Base-by-base conservation (phyloP, 2,329 filamentous ascomycete genomes). In the Tricladium varicosporioides region DNA sequence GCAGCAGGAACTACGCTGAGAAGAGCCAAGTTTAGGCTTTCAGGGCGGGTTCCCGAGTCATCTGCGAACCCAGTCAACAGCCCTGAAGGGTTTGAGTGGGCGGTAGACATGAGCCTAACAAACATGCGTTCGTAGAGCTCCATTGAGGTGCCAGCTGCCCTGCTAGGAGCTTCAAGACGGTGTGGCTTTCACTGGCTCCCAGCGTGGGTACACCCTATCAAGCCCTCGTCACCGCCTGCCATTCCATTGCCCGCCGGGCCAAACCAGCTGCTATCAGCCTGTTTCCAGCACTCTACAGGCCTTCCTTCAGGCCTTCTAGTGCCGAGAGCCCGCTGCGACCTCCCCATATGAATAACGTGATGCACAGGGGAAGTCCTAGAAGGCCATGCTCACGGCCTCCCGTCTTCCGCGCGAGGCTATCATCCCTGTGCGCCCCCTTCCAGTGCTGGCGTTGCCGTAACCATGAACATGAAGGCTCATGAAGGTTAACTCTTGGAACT, bases 381-480 rank as follows among this genome's bases (percentile, higher is more conserved):
- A 48, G 22, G 15, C 11, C 42, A 42, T 54, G 52, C 56, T 55
- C 63, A 60, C 59, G 62, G 63, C 48, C 60, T 60, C 63, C 64
- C 64, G 64, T 54, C 55, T 65, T 66, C 63, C 64, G 62, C 61
- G 58, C 56, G 48, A 57, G 54, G 51, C 60, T 55, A 48, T 54
- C 48, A 52, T 52, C 51, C 50, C n/a, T 42, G 14, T 42, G 22
- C 14, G 51, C 51, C 45, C 42, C n/a, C n/a, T n/a, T n/a, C n/a
- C n/a, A n/a, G n/a, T n/a, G 27, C 44, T 10, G 43, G 22, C 22
- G 22, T 31, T 7, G n/a, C 50, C 8, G 8, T 18, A 43, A 32
- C 11, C 36, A 42, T 52, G 36, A 32, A 11, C 27, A 10, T 42
- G 22, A 36, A 15, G 14, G 11, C 33, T 48, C 47, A 19, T 32